These are phyloP conservation scores for Fusarium chlamydosporum DNA, from an alignment of 2,329 filamentous ascomycete genomes.

Conservation along the genomic window DNA sequence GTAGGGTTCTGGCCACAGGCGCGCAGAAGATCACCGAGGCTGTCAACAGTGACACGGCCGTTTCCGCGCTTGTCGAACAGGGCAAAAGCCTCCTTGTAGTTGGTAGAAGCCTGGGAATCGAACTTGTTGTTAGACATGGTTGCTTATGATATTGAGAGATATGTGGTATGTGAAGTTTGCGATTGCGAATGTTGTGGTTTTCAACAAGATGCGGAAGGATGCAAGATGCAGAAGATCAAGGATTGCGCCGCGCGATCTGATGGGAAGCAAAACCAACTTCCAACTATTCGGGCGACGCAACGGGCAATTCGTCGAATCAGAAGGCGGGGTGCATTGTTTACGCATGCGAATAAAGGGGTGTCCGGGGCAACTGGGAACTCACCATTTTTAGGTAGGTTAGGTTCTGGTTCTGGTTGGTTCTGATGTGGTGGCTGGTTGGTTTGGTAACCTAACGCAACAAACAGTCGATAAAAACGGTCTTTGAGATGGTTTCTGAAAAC, in stretches of 20 bases:
- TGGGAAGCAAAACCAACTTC: constrained; percentile 46
- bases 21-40: constrained; percentile 92
- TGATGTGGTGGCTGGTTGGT: constrained; percentile 35
- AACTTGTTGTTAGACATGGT: constrained; percentile 67
- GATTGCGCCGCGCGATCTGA: constrained; percentile 28
- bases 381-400: constrained; percentile 54
- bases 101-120: constrained; percentile 80
- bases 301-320: constrained; percentile 53
- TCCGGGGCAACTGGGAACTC: constrained; percentile 54
- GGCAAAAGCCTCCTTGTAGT: constrained; percentile 99
- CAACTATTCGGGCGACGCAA: constrained; percentile 31
- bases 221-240: constrained; percentile 26
- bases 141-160: constrained; percentile 29
- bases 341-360: constrained; percentile 48
- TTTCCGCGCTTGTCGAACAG: constrained; percentile 99
- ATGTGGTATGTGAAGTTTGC: constrained; percentile 22
- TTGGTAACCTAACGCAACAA: constrained; percentile 23
- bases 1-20: constrained; percentile 99
- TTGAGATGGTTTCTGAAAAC: constrained; percentile 24
- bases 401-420: constrained; percentile 10
- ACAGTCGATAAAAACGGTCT: constrained; percentile 15
- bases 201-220: constrained; percentile 27
- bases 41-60: constrained; percentile 88
- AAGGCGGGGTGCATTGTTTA: constrained; percentile 56
- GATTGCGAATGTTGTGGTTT: constrained; percentile 30